phyloP scores from a whole-genome alignment of 805 yeast species.

The Nakazawaea molendinolei region DNA sequence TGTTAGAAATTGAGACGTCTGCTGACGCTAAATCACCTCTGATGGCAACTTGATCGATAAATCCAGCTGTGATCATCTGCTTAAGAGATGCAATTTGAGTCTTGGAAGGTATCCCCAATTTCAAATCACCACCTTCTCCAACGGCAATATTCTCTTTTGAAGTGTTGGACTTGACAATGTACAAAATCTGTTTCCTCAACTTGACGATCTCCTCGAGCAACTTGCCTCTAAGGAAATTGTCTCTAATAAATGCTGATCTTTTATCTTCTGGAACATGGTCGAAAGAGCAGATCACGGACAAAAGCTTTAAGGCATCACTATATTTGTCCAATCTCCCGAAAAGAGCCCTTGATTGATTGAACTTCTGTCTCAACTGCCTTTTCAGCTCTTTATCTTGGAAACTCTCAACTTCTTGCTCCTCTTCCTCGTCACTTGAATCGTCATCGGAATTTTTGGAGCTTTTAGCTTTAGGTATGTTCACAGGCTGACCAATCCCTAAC shows the following conservation, averaged over 20 bases:
- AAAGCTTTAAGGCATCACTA: conserved; percentile 68
- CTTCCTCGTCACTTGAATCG: conserved; percentile 31
- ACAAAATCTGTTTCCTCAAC: conserved; percentile 71
- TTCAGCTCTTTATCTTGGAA: conserved; percentile 31
- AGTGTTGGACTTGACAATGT: conserved; percentile 64
- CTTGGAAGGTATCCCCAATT: conserved; percentile 60
- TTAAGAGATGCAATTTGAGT: conserved; percentile 71
- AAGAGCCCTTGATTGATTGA: conserved; percentile 47
- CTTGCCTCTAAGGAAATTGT: conserved; percentile 70
- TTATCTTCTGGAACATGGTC: conserved; percentile 63
- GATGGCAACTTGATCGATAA: conserved; percentile 82
- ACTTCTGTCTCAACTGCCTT: conserved; percentile 42
- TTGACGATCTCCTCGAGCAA: conserved; percentile 80
- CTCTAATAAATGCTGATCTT: conserved; percentile 38
- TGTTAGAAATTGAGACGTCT: conserved; percentile 55
- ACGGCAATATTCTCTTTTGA: conserved; percentile 54
- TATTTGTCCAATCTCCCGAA: conserved; percentile 64
- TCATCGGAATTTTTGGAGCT: conserved; percentile 24
- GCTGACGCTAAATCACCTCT: conserved; percentile 70
- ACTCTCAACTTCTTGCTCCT: conserved; percentile 28
- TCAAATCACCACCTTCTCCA: conserved; percentile 30
- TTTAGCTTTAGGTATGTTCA: conserved; percentile 13
- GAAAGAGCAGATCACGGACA: conserved; percentile 82
- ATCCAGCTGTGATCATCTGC: conserved; percentile 91
- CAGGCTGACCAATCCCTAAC: conserved; percentile 41